A percentile compares a stretch with the other conserved stretches of the same genome.
phyloP scores from a whole-genome alignment of 352 stramenopile genomes.

The Phytophthora hybrid region DNA sequence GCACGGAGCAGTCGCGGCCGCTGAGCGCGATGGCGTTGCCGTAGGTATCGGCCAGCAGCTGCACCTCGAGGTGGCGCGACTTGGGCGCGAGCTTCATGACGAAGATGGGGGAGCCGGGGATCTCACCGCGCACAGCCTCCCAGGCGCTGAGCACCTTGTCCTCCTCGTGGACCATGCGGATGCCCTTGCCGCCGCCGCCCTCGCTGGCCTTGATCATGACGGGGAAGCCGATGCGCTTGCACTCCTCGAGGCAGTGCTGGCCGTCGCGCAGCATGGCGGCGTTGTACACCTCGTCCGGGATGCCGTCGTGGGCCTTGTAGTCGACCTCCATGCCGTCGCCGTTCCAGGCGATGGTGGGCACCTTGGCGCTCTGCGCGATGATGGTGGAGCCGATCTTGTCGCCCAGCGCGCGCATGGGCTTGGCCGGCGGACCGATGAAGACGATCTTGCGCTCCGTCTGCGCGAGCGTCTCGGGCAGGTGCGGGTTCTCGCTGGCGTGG shows the following conservation, averaged over 20 bases:
- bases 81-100: constrained; percentile 99
- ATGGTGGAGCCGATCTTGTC: constrained; percentile 99
- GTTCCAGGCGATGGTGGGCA: constrained; percentile 99
- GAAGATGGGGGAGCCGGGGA: constrained; percentile 99
- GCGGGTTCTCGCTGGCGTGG: constrained; percentile 99
- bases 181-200: constrained; percentile 99
- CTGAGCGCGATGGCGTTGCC: constrained; percentile 98
- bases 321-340: constrained; percentile 94
- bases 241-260: constrained; percentile 93
- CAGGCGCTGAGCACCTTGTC: constrained; percentile 95
- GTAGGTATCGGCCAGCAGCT: constrained; percentile 99
- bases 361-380: constrained; percentile 98
- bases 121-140: constrained; percentile 97
- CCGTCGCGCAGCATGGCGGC: constrained; percentile 94
- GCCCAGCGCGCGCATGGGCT: constrained; percentile 98
- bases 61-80: constrained; percentile 99
- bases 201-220: constrained; percentile 99
- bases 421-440: constrained; percentile 98
- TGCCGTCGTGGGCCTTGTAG: constrained; percentile 88
- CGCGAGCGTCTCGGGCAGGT: constrained; percentile 95
- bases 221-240: constrained; percentile 97
- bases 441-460: constrained; percentile 94
- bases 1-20: constrained; percentile 99
- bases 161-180: constrained; percentile 94
- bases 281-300: constrained; percentile 95